Evolutionary conservation across 768 basidiomycete species (phyloP), one percentile per base, ranked within the genome.

Genomic region (Rhizopogon sp.): DNA sequence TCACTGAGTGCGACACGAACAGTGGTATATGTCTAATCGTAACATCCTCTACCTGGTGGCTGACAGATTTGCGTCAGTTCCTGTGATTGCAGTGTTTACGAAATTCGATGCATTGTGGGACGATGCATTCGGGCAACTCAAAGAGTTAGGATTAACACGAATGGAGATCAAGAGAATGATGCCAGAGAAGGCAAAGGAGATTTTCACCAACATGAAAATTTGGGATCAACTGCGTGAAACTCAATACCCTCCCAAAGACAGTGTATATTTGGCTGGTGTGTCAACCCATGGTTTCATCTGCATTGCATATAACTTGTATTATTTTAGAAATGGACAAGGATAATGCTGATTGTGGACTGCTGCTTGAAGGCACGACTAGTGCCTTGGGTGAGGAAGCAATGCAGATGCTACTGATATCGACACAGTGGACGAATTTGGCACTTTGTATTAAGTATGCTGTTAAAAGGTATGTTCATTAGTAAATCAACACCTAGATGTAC

Each of bases 71-170:
- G 4, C 5, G 35, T 22, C 39, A 76, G 75, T 75, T 28, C 74
- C 74, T 3, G 68, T 75, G 3, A 61, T 76, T 31, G 66, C 63
- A 0, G 50, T 76, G 39, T 73, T 76, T 60, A 74, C 72, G 3
- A 75, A 74, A 53, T 67, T 68, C 46, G 74, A 75, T 53, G 66
- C 60, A 17, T 51, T 72, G 13, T 50, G 64, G 39, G 37, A 16
- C 20, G 50, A 59, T 50, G 64, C 66, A 45, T 68, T 59, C 42
- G 47, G 60, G 9, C 11, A 53, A 25, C 53, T 64, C 9, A 13
- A 54, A 43, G 45, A 52, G 22, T 47, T 59, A 20, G 62, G 56
- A 20, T 17, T 59, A 41, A 52, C 49, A 40, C 20, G 40, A 28
- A 25, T 57, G 28, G 35, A 56, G 14, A 61, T 59, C 20, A 20